These are phyloP conservation scores for Tieghemiomyces parasiticus DNA, from an alignment of 192 early-diverging fungal species.

Conservation along the genomic window DNA sequence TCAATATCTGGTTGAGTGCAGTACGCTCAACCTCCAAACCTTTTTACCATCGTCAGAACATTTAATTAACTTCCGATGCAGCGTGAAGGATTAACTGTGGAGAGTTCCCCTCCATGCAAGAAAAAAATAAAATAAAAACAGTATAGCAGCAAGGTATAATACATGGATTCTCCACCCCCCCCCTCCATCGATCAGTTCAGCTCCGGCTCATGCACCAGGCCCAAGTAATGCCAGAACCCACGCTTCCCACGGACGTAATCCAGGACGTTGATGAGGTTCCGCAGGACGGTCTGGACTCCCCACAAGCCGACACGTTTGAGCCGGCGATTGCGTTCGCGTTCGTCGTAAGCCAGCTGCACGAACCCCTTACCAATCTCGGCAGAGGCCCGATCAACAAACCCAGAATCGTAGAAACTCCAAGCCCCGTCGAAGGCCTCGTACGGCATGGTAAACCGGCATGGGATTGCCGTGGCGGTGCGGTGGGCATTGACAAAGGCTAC, in stretches of 20 bases:
- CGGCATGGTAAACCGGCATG: conserved; percentile 61
- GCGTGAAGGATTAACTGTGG: too few species aligned
- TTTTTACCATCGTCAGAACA: too few species aligned
- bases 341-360: conserved; percentile 57
- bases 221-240: conserved; percentile 49
- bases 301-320: conserved; percentile 80
- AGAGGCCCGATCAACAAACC: conserved; percentile 51
- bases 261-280: conserved; percentile 49
- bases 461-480: conserved; percentile 66
- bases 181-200: too few species aligned
- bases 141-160: too few species aligned
- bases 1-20: too few species aligned
- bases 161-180: too few species aligned
- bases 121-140: too few species aligned
- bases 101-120: too few species aligned
- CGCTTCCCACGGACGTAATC: conserved; percentile 59
- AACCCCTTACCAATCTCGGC: conserved; percentile 75
- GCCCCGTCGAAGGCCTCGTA: conserved; percentile 80
- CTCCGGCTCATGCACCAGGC: conserved; percentile 12
- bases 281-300: conserved; percentile 62
- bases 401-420: conserved; percentile 80
- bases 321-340: conserved; percentile 64
- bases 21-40: too few species aligned
- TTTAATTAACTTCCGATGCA: too few species aligned
- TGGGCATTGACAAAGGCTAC: conserved; percentile 92